phyloP scores from a whole-genome alignment of 1,284 basidiomycete species.

The Heliocybe sulcata region DNA sequence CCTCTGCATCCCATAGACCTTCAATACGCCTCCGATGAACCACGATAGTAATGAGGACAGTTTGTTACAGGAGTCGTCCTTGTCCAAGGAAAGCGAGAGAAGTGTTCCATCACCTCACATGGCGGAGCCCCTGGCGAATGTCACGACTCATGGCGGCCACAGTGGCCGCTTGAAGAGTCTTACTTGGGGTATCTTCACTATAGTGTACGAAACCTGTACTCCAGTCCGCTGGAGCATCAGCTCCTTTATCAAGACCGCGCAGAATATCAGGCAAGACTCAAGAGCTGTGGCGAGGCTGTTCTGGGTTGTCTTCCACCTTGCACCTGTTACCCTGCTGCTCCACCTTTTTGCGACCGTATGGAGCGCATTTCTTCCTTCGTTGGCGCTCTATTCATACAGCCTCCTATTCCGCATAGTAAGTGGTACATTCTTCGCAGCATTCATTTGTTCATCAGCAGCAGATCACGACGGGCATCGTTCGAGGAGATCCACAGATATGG shows the following conservation, averaged over 20 bases:
- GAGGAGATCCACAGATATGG: not conserved
- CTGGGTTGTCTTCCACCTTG: not conserved
- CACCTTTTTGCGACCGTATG: not conserved
- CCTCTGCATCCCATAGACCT: too few species aligned
- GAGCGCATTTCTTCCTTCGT: not conserved
- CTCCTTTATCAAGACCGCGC: not conserved
- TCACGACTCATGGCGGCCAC: too few species aligned
- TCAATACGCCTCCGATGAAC: too few species aligned
- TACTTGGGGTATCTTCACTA: not conserved
- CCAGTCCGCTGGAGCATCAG: not conserved
- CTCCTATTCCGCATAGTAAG: not conserved
- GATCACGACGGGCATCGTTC: not conserved
- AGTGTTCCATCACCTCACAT: too few species aligned
- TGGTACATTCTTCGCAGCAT: not conserved
- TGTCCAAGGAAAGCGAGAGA: too few species aligned
- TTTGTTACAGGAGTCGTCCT: too few species aligned
- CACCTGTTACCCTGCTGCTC: not conserved
- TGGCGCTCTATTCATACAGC: not conserved
- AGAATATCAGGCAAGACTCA: not conserved
- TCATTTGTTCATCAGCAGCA: not conserved
- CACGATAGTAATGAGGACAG: too few species aligned
- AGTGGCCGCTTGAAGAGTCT: not conserved
- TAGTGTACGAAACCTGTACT: not conserved
- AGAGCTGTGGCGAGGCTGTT: not conserved
- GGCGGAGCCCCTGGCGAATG: too few species aligned